Evolutionary conservation across 768 basidiomycete species (phyloP), one percentile per base, ranked within the genome.

Genomic region (Vararia minispora): DNA sequence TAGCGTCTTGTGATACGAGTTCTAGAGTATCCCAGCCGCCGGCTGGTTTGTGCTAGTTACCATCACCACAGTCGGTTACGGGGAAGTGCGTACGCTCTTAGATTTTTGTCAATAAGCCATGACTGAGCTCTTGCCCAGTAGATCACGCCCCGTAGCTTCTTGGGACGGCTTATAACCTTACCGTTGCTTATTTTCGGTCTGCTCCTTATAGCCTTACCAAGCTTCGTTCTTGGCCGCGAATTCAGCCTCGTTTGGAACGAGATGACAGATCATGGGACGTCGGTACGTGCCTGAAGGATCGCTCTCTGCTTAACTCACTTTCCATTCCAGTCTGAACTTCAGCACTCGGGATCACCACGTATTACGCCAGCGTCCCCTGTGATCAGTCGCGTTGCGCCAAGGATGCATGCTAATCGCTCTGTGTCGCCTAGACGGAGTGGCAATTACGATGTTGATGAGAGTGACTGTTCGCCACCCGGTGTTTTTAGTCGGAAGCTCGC

Each of bases 171-270:
- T 25, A 65, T 94, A 48, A 89, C 90, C 0, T 62, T 92, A 1
- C 90, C 90, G 0, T 70, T 95, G 14, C 75, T 95, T 33, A 70
- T 87, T 10, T 92, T 87, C 48, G 90, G 90, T 3, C 66, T 94
- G 8, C 68, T 95, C 0, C 68, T 92, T 28, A 90, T 95, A 52
- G 91, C 90, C 0, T 68, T 94, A 4, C 90, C 90, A 6, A 83
- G 78, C 51, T 94, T 95, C 52, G 90, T 95, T 1, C 74, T 95
- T 11, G 90, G 90, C 0, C 64, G 89, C 26, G 89, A 95, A 54
- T 95, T 95, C 55, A 87, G 86, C 42, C 63, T 79, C 10, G 85
- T 91, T 1, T 95, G 89, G 83, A 87, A 91, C 41, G 69, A 68
- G 22, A 88, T 91, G 85, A 68, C 67, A 1, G 59, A 54, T 20